Conservation (phyloP, 345 rosid genomes). For the Nephelium lappaceum region DNA sequence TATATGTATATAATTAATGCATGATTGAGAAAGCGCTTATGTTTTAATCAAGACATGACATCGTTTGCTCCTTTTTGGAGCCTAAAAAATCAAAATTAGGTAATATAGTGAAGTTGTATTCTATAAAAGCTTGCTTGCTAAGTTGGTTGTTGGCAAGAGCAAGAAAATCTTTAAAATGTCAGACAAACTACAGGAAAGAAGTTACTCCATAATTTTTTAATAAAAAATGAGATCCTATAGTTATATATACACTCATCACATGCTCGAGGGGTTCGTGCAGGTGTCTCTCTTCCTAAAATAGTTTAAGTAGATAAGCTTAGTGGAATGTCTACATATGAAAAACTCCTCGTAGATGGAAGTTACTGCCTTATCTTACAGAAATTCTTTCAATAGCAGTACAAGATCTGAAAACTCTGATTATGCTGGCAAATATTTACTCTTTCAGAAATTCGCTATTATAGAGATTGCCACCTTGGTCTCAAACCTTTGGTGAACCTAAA, state of each 20-base stretch:
- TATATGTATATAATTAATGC: too few species aligned
- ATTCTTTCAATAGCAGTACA: conserved; percentile 23
- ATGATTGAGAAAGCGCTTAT: conserved; percentile 18
- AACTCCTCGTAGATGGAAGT: conserved; percentile 35
- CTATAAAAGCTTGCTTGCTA: conserved; percentile 7
- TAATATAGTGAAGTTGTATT: conserved; percentile 9
- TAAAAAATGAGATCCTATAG: background rate
- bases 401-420: conserved; percentile 24
- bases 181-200: background rate
- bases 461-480: conserved; percentile 63
- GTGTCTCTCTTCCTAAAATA: background rate
- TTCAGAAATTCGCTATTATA: conserved; percentile 44
- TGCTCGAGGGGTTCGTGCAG: background rate
- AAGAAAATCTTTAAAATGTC: background rate
- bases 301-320: background rate
- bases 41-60: conserved; percentile 9
- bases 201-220: background rate
- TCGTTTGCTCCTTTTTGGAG: conserved; percentile 6
- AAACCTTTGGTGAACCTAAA: conserved; percentile 48
- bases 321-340: background rate
- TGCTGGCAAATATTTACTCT: conserved; percentile 45
- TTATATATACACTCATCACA: background rate
- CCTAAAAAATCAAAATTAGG: conserved; percentile 25
- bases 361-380: conserved; percentile 19
- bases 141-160: background rate